Evolutionary conservation across 306 rosid genomes (phyloP), one percentile per base, ranked within the genome.

Genomic region (Cyamopsis tetragonoloba): DNA sequence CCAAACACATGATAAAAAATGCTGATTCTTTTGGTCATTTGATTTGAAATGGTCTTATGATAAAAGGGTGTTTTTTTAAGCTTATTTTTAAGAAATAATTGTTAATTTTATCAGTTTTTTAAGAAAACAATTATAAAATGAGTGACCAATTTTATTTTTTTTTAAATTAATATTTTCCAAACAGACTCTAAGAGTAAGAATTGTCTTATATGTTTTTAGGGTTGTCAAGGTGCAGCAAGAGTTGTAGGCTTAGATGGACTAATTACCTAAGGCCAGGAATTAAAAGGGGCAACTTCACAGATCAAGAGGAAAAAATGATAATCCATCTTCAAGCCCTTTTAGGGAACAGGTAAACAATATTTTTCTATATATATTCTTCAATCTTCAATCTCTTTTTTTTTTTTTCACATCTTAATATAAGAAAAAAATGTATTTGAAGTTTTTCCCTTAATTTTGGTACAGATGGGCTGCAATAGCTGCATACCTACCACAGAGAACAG

Each of bases 401-500:
- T 34, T 1, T 26, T 9, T 70, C 68, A 70, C 46, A 28, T 57
- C 30, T 34, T 70, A 46, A 78, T 31, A 50, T 57, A n/a, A n/a
- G n/a, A n/a, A n/a, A n/a, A n/a, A n/a, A n/a, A n/a, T n/a, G n/a
- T n/a, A n/a, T n/a, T n/a, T n/a, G n/a, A n/a, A n/a, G n/a, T n/a
- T n/a, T n/a, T n/a, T n/a, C n/a, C 46, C 61, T 81, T 77, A 53
- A 67, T 41, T 73, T 37, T 59, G 71, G 13, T 64, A 55, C 83
- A 93, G 98, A 77, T 93, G 98, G 98, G 98, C 98, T 26, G 97
- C 98, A 6, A 93, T 93, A 77, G 98, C 98, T 62, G 86, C 98
- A 20, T 93, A 93, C 78, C 97, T 93, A 57, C 97, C 98, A 5
- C 89, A 93, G 58, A 89, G 98, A 83, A 93, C 98, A 38, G 98